Base-by-base conservation (phyloP, 176 grass and related monocot species). In the Paspalum notatum region DNA sequence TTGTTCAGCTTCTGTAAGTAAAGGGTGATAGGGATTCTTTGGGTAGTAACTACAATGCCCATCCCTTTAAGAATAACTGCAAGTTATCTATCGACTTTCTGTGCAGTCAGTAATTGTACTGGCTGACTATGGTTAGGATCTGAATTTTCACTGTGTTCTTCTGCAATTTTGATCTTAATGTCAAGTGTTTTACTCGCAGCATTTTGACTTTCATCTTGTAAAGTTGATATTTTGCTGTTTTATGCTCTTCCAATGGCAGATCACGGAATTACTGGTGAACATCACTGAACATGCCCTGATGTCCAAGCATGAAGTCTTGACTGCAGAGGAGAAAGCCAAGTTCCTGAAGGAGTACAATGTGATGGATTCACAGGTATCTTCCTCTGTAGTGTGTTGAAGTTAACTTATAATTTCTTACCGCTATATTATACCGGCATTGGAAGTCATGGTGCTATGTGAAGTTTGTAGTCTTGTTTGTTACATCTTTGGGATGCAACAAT, bases 221-320 rank as follows among this genome's bases (percentile, higher is more conserved):
- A 38, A 37, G 20, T 26, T 83, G 9, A 45, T 71, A 57, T 43
- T 24, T 61, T 71, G 62, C 20, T 83, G 44, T 56, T 15, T 77
- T 79, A 63, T 52, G 64, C 49, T 84, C 22, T 66, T 78, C 65
- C 22, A 76, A 77, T 75, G 16, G 40, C 78, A 97, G 95, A 87
- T 94, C 42, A 93, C 78, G 10, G 90, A 94, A 39, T 83, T 98
- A 89, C 85, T 93, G 54, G 90, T 94, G 43, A 94, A 98, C 66
- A 86, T 89, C 75, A 93, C 86, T 53, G 91, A 89, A 75, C 92
- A 98, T 91, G 78, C 84, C 50, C 86, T 98, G 73, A 91, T 82
- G 64, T 92, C 92, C 73, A 87, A 82, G 50, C 92, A 98, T 91
- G 74, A 86, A 43, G 72, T 95, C 42, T 64, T 98, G 47, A 84